phyloP scores from a whole-genome alignment of 2,329 filamentous ascomycete genomes.

The Phialophora chinensis region DNA sequence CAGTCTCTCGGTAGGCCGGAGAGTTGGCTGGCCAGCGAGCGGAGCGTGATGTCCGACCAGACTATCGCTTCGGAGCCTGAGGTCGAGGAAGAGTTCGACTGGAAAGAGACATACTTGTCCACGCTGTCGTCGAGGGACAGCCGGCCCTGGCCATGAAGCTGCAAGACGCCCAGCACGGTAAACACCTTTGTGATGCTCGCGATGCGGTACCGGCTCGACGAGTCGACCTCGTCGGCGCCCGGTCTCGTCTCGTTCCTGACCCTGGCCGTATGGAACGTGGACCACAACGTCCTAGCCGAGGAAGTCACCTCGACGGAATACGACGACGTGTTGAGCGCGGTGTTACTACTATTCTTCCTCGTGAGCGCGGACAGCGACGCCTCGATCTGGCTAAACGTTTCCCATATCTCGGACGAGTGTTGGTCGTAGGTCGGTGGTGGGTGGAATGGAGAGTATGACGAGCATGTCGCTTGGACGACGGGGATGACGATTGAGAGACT shows the following conservation, averaged over 20 bases:
- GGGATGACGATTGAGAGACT: neutral
- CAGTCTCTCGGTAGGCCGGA: conserved; percentile 42
- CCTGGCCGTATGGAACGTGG: conserved; percentile 35
- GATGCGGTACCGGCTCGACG: conserved; percentile 40
- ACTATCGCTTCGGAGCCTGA: conserved; percentile 26
- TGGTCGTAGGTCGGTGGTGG: conserved; percentile 26
- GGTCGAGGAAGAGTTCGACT: conserved; percentile 1
- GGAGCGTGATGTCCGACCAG: conserved; percentile 42
- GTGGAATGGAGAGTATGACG: conserved; percentile 32
- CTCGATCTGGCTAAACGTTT: conserved; percentile 23
- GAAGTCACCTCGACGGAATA: conserved; percentile 39
- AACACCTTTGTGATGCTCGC: conserved; percentile 43
- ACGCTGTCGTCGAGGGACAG: conserved; percentile 41
- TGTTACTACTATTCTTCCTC: neutral
- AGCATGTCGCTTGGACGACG: conserved; percentile 15
- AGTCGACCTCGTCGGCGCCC: conserved; percentile 34
- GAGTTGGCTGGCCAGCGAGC: conserved; percentile 40
- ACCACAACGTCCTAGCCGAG: conserved; percentile 28
- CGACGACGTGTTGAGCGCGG: conserved; percentile 33
- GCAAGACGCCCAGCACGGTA: conserved; percentile 41
- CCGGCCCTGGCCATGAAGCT: conserved; percentile 41
- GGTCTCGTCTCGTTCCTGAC: conserved; percentile 30
- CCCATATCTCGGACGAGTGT: conserved; percentile 10
- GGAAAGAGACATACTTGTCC: conserved; percentile 35
- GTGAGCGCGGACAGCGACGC: conserved; percentile 9